A percentile compares a stretch with the other conserved stretches of the same genome.
These are phyloP conservation scores for Solanum commersonii DNA, from an alignment of 257 asterid genomes.

Conservation along the genomic window DNA sequence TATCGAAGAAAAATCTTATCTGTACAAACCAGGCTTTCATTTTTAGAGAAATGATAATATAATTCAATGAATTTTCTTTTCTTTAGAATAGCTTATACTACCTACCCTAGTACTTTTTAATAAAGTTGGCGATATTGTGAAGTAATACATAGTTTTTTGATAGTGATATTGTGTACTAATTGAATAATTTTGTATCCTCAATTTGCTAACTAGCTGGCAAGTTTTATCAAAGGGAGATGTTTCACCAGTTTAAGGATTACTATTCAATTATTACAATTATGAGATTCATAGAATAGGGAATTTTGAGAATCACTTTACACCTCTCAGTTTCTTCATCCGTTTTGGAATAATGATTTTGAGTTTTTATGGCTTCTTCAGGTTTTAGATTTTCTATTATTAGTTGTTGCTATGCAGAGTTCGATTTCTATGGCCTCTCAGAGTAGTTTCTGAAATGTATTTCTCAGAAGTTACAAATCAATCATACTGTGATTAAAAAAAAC, in stretches of 20 bases:
- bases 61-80: background rate
- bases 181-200: background rate
- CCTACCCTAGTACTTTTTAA: background rate
- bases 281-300: background rate
- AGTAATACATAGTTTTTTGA: background rate
- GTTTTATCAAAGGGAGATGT: background rate
- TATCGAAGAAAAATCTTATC: background rate
- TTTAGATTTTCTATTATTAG: conserved; percentile 5
- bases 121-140: background rate
- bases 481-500: background rate
- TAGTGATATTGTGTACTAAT: background rate
- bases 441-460: conserved; percentile 6
- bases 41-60: background rate
- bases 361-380: background rate
- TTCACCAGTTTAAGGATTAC: background rate
- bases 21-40: background rate
- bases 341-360: background rate
- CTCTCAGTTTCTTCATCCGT: background rate
- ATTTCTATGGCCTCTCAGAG: conserved; percentile 46
- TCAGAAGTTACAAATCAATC: background rate
- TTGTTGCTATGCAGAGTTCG: conserved; percentile 49
- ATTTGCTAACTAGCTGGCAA: background rate
- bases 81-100: background rate
- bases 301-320: background rate
- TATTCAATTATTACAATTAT: background rate